These are phyloP conservation scores for Cotoneaster glaucophyllus DNA, from an alignment of 306 rosid genomes.

Conservation along the genomic window DNA sequence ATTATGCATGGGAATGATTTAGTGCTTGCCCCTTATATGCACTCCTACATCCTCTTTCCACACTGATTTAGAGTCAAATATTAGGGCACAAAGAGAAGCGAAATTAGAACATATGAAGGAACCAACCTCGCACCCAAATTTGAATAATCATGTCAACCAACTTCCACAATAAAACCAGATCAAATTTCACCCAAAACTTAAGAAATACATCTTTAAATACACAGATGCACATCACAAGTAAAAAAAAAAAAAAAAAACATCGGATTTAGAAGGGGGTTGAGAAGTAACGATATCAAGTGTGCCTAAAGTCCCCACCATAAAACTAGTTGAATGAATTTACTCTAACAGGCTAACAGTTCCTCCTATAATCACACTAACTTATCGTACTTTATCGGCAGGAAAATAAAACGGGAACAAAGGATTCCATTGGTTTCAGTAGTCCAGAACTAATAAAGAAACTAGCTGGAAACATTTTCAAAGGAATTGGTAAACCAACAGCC, in stretches of 20 bases:
- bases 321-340: not conserved
- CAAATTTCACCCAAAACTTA: not conserved
- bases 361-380: not conserved
- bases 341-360: not conserved
- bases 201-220: not conserved
- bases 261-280: not conserved
- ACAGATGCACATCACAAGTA: not conserved
- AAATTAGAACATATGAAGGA: not conserved
- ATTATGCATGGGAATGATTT: not conserved
- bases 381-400: not conserved
- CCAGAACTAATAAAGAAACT: not conserved
- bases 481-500: not conserved
- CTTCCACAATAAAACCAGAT: not conserved
- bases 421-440: not conserved
- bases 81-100: not conserved
- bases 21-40: not conserved
- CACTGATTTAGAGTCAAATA: not conserved
- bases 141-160: not conserved
- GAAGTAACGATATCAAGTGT: not conserved
- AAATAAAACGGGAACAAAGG: not conserved
- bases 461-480: not conserved
- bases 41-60: not conserved
- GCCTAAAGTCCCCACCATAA: not conserved
- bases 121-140: not conserved
- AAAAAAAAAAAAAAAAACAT: too few species aligned